Evolutionary conservation across 139 green algal species (phyloP).

Genomic region (Micractinium sp.): DNA sequence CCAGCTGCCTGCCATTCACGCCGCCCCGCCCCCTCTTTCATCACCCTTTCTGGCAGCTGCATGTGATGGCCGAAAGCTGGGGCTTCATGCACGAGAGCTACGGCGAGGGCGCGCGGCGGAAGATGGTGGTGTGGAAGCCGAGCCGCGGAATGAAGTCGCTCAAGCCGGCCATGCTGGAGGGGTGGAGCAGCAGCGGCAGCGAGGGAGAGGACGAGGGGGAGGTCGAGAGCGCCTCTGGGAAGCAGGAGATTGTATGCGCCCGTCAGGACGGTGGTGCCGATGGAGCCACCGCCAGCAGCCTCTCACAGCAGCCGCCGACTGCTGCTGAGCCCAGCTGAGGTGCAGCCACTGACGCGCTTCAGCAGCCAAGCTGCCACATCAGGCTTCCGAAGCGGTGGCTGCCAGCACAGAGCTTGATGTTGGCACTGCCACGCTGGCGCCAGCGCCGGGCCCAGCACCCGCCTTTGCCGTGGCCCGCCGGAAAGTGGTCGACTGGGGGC

Average conservation of each 20-base stretch:
- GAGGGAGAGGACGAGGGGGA: not conserved
- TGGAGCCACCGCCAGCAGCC: no score
- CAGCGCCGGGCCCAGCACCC: not conserved
- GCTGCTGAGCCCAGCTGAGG: not conserved
- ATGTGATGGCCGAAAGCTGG: conserved; percentile 17
- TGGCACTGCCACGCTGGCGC: no score
- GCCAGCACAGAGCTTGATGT: no score
- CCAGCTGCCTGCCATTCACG: not conserved
- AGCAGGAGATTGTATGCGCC: no score
- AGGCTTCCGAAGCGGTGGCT: not conserved
- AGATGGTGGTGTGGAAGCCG: conserved; percentile 31
- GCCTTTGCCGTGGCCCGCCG: not conserved
- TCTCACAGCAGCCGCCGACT: no score
- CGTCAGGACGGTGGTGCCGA: no score
- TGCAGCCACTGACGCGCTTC: not conserved
- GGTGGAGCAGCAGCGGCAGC: not conserved
- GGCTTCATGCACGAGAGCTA: conserved; percentile 33
- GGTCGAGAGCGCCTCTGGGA: no score
- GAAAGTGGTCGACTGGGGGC: not conserved
- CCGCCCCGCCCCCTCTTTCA: no score
- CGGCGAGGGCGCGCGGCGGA: not conserved
- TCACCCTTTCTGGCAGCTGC: not conserved
- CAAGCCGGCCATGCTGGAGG: not conserved
- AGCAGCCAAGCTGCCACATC: not conserved
- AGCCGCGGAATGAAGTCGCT: not conserved